Evolutionary conservation across 164 flowering plant genomes (phyloP).

Genomic region (Chloranthus sessilifolius): DNA sequence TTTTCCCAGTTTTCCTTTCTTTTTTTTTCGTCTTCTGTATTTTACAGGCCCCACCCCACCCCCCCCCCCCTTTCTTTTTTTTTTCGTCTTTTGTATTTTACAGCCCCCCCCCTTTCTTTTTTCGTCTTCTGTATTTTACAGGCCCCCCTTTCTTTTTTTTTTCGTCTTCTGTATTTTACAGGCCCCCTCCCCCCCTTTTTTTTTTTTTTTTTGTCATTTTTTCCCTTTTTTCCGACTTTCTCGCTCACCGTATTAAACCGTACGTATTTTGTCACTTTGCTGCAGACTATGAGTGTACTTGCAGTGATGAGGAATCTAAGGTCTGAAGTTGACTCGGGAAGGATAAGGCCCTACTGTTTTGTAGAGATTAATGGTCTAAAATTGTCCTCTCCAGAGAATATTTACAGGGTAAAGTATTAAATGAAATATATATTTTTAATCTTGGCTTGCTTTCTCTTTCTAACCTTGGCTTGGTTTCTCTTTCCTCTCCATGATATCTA

Average conservation of each 20-base stretch:
- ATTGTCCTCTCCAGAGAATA: slow-evolving; percentile 86
- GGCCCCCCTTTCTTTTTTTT: no score
- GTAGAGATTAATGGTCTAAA: slow-evolving; percentile 92
- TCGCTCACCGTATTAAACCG: no score
- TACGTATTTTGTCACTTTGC: no score
- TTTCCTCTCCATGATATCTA: slow-evolving; percentile 4
- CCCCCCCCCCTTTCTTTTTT: no score
- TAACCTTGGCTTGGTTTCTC: neutral
- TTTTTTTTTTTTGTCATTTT: neutral
- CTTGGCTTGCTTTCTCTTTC: neutral
- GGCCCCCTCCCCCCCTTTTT: neutral
- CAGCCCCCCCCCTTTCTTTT: no score
- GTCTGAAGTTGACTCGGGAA: slow-evolving; percentile 84
- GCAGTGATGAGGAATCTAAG: slow-evolving; percentile 72
- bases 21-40: no score
- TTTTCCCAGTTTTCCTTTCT: no score
- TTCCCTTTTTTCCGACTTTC: no score
- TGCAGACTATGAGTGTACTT: slow-evolving; percentile 97
- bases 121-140: no score
- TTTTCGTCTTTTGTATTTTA: no score
- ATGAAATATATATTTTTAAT: neutral
- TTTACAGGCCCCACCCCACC: no score
- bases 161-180: neutral
- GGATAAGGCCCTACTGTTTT: slow-evolving; percentile 66
- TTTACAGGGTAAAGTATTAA: slow-evolving; percentile 56